Conservation (phyloP, 2,329 filamentous ascomycete species). For the Macroventuria anomochaeta region DNA sequence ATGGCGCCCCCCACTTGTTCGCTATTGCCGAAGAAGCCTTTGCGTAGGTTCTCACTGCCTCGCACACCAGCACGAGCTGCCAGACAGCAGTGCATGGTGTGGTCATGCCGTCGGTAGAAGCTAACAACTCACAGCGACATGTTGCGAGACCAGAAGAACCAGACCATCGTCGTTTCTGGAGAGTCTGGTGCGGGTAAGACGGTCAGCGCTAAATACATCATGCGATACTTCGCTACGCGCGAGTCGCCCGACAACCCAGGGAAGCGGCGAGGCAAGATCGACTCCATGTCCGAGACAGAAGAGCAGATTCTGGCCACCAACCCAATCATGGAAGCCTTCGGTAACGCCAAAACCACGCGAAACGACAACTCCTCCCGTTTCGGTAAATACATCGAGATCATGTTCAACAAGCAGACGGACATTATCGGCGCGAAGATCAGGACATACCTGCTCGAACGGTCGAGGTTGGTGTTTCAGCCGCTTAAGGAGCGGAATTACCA, state of each 20-base stretch:
- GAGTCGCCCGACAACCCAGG: slow-evolving; percentile 89
- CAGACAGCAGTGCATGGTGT: background rate
- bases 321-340: slow-evolving; percentile 99
- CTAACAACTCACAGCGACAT: slow-evolving; percentile 72
- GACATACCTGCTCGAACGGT: slow-evolving; percentile 93
- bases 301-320: slow-evolving; percentile 98
- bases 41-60: slow-evolving; percentile 73
- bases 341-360: slow-evolving; percentile 98
- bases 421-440: slow-evolving; percentile 98
- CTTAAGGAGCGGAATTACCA: slow-evolving; percentile 98
- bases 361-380: slow-evolving; percentile 99
- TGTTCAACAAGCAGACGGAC: slow-evolving; percentile 94
- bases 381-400: slow-evolving; percentile 99
- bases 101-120: background rate
- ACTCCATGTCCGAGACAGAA: slow-evolving; percentile 95
- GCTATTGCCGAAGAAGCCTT: slow-evolving; percentile 99
- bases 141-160: slow-evolving; percentile 93
- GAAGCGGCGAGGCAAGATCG: slow-evolving; percentile 74
- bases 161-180: slow-evolving; percentile 98
- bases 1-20: slow-evolving; percentile 96
- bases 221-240: slow-evolving; percentile 98
- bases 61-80: background rate
- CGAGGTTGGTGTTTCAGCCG: slow-evolving; percentile 94
- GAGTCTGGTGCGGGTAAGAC: slow-evolving; percentile 99
- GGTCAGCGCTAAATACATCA: slow-evolving; percentile 99